phyloP scores from a whole-genome alignment of 805 yeast species.

The Suhomyces pyralidae region DNA sequence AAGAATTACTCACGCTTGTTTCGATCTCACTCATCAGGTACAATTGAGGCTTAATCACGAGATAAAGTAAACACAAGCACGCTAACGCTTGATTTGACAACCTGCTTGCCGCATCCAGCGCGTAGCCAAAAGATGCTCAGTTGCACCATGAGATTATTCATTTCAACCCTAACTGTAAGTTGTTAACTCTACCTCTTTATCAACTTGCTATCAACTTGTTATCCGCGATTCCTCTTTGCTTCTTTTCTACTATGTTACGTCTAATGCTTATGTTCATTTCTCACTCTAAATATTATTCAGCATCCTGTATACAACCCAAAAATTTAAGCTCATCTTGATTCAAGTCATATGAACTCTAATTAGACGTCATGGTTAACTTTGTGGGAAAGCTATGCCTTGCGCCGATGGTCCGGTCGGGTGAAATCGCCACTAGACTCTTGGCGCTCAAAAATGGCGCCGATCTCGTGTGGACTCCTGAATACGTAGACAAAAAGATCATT shows the following conservation, averaged over 20 bases:
- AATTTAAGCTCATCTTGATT: background rate
- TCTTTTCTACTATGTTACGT: background rate
- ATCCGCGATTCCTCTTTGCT: background rate
- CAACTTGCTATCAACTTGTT: background rate
- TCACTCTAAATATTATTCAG: background rate
- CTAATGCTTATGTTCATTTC: background rate
- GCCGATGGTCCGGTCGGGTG: conserved; percentile 97
- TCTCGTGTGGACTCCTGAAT: conserved; percentile 92
- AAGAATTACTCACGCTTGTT: background rate
- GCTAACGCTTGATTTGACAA: background rate
- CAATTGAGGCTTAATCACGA: background rate
- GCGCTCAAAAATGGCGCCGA: conserved; percentile 87
- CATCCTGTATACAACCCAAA: background rate
- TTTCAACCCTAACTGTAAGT: no score
- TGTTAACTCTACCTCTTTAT: no score
- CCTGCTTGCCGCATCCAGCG: background rate
- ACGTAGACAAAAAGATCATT: conserved; percentile 79
- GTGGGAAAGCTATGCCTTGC: conserved; percentile 82
- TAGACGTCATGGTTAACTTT: conserved; percentile 54
- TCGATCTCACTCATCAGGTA: background rate
- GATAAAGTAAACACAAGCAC: background rate
- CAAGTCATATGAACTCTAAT: background rate
- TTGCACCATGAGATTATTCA: background rate
- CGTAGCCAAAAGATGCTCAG: background rate
- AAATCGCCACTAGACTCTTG: conserved; percentile 81